Evolutionary conservation across 306 rosid species (phyloP), one percentile per base, ranked within the genome.

Genomic region (Trifolium subterraneum): DNA sequence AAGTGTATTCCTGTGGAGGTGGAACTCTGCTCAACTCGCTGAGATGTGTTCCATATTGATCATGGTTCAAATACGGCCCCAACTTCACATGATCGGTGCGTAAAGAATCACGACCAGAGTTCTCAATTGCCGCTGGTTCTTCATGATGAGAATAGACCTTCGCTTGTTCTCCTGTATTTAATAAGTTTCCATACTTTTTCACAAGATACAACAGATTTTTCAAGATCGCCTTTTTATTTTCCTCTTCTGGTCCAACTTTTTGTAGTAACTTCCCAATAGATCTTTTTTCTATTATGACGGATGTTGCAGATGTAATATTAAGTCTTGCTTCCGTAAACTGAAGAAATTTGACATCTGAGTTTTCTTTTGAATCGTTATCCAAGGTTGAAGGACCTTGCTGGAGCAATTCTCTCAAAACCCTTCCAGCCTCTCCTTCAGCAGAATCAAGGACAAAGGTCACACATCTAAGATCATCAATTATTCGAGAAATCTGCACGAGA

Each of bases 391-490:
- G 19, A 48, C 35, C 81, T 68, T 64, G 81, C 73, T 85, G 87
- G 64, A 91, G 80, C 84, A 89, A 69, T 39, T 86, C 79, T 58
- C 68, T 78, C 78, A 89, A 6, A 61, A 80, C 82, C 87, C 75
- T 87, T 80, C 96, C 93, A 52, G 91, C 89, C 79, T 81, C 96
- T 81, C 78, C 96, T 71, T 88, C 98, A 56, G 76, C 82, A 69
- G 91, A 74, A 68, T 91, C 85, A 27, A 91, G 79, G 72, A 56
- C 71, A 81, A 89, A 86, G 27, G 86, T 80, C 42, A 82, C 84
- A 56, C 73, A 62, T 54, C 81, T 77, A 77, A 91, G 90, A 84
- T 88, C 88, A 64, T 84, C 86, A 64, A 85, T 62, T 73, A 89
- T 77, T 74, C 79, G 86, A 82, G 93, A 88, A 80, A 93, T 86